Base-by-base conservation (phyloP, 306 rosid genomes). In the Malus sylvestris region DNA sequence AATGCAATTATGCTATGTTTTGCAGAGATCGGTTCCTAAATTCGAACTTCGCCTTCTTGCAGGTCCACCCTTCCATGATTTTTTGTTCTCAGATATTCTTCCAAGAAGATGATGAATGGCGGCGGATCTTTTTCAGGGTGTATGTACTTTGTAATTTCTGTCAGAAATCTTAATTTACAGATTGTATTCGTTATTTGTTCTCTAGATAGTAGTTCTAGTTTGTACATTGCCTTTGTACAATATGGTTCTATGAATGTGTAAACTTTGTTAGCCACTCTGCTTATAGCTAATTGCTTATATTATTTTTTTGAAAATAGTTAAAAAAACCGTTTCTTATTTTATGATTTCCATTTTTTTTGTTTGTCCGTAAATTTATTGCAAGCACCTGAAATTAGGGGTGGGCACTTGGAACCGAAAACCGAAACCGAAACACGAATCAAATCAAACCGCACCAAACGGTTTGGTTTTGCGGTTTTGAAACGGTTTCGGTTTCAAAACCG, bases 41-140 rank as follows among this genome's bases (percentile, higher is more conserved):
- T 33, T 60, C 6, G 30, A 29, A 51, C 70, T 63, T 76, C 60
- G 23, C 63, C 81, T 81, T 85, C 74, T 76, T 81, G 76, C 96
- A 92, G 98, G 96, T 60, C 95, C 92, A 22, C 98, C 98, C 66
- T 89, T 86, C 76, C 96, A 95, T 86, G 97, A 90, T 80, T 95
- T 92, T 73, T 90, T 96, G 49, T 80, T 92, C 85, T 85, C 96
- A 16, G 98, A 95, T 78, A 53, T 90, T 83, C 88, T 89, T 78
- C 91, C 96, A 33, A 76, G 79, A 73, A 84, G 89, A 73, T 85
- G 89, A 73, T 86, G 83, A 91, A 57, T 71, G 67, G 44, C 33
- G 32, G 51, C 76, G 15, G 32, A 29, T 10, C 13, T 58, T 22
- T 71, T 29, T 52, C 70, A 44, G 35, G 0, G 35, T 10, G 72